A percentile compares a stretch with the other conserved stretches of the same genome.
Conservation (phyloP, 495 filamentous ascomycete species). For the Penicillium tannophilum region DNA sequence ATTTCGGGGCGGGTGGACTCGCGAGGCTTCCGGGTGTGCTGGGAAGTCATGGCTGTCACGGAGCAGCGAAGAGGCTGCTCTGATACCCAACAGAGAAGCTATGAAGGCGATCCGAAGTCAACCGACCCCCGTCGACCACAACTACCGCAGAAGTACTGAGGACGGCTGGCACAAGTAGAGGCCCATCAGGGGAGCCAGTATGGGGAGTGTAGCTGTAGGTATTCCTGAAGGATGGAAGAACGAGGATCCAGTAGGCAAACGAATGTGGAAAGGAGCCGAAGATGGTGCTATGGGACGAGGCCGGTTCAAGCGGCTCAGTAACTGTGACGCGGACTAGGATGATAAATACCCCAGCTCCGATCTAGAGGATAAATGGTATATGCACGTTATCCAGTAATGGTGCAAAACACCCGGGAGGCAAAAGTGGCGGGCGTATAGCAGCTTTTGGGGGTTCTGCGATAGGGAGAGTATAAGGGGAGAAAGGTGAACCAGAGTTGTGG, state of each 20-base stretch:
- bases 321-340: neutral
- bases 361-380: slow-evolving; percentile 5
- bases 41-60: slow-evolving; percentile 40
- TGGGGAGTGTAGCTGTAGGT: slow-evolving; percentile 5
- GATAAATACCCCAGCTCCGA: slow-evolving; percentile 1
- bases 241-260: slow-evolving; percentile 18
- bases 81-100: slow-evolving; percentile 16
- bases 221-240: slow-evolving; percentile 18
- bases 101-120: slow-evolving; percentile 13
- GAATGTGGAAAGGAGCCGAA: slow-evolving; percentile 14
- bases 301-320: slow-evolving; percentile 9
- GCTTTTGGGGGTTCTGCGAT: neutral
- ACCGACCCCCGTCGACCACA: slow-evolving; percentile 40
- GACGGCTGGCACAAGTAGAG: slow-evolving; percentile 23
- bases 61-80: slow-evolving; percentile 18
- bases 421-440: slow-evolving; percentile 3
- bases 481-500: slow-evolving; percentile 11
- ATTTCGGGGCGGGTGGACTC: slow-evolving; percentile 55
- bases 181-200: slow-evolving; percentile 41
- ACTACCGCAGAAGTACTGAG: slow-evolving; percentile 43
- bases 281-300: slow-evolving; percentile 17
- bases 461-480: neutral
- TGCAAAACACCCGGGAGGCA: neutral
- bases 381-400: slow-evolving; percentile 5
- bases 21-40: slow-evolving; percentile 46